Conservation (phyloP, 2,329 filamentous ascomycete genomes). For the Sporothrix euskadiensis region DNA sequence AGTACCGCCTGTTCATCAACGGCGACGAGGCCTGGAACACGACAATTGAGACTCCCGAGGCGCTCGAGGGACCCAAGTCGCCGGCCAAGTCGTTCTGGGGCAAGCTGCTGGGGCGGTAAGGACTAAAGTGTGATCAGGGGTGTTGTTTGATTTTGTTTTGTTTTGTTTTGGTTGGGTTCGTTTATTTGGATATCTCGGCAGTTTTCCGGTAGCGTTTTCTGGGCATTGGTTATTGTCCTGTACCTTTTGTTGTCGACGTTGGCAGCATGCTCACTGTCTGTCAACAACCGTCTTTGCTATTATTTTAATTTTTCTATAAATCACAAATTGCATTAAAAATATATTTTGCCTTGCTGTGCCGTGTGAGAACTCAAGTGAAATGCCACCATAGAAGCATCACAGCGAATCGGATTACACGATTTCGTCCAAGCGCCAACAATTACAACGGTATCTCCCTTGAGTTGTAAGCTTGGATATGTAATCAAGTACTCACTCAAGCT, state of each 20-base stretch:
- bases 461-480: not conserved
- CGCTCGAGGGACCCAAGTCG: slow-evolving; percentile 37
- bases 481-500: not conserved
- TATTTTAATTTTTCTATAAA: not conserved
- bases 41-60: slow-evolving; percentile 49
- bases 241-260: not conserved
- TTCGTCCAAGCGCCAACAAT: not conserved
- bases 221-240: not conserved
- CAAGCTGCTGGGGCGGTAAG: slow-evolving; percentile 34
- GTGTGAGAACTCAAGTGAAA: not conserved
- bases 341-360: not conserved
- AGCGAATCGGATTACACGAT: slow-evolving; percentile 12
- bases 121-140: not conserved
- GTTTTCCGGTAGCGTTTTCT: not conserved
- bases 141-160: not conserved
- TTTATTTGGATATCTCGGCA: not conserved
- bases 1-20: slow-evolving; percentile 80
- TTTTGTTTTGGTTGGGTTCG: not conserved
- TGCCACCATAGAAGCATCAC: not conserved
- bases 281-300: not conserved
- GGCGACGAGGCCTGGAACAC: slow-evolving; percentile 76
- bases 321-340: not conserved
- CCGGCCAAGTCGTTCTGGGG: slow-evolving; percentile 51
- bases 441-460: not conserved
- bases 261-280: not conserved